Base-by-base conservation (phyloP, 331 rosid genomes). In the Malus hybrid region DNA sequence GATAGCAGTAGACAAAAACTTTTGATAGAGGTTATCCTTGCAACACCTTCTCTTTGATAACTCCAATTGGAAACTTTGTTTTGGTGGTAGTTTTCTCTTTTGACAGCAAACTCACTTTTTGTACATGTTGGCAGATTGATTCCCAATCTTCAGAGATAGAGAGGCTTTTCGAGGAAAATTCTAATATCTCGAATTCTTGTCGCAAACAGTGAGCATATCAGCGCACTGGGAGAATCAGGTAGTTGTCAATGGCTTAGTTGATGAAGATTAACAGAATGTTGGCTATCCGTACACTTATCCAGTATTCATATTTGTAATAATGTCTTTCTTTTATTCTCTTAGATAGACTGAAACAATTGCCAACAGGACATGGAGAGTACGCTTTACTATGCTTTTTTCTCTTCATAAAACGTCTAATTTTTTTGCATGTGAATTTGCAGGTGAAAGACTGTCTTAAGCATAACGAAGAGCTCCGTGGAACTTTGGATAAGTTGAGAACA, bases 1-100 rank as follows among this genome's bases (percentile, higher is more conserved):
- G 99, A 94, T 81, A 90, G 83, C 78, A 92, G 99, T 71, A 92
- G 96, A 85, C 97, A 90, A 84, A 94, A 94, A 68, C 96, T 94
- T 85, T 83, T 94, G 32, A 86, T 78, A 78, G 97, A 89, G 96
- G 97, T 92, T 76, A 50, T 76, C 69, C 18, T 54, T 20, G 50
- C 69, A 67, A 63, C 48, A 46, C 7, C 36, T 74, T 70, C 12
- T 34, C 56, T 70, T 73, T 65, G 18, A 24, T 57, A n/a, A 63
- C 52, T 65, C 28, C 55, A 74, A 13, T 71, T 15, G 76, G 75
- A 57, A 24, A 44, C 63, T 24, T 24, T 24, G 24, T 24, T 24
- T 20, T 57, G 63, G 11, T 59, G 56, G 72, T 77, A 18, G 59
- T 50, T 65, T 55, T 76, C 60, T 73, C 76, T 75, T 75, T 81